phyloP scores from a whole-genome alignment of 129 eudicot genomes.

The Flaveria sonorensis region DNA sequence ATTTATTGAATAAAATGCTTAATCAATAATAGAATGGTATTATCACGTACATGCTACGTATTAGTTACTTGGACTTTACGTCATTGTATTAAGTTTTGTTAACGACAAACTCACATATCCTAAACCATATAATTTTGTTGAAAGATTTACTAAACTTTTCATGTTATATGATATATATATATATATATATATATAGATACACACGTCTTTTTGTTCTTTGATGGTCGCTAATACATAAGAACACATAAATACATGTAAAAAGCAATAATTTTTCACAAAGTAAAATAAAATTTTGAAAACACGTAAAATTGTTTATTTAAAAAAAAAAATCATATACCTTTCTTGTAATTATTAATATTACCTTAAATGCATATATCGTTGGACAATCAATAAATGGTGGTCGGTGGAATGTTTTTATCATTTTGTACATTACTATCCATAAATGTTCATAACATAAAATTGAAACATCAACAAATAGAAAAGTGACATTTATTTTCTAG shows the following conservation, averaged over 20 bases:
- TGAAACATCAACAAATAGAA: neutral
- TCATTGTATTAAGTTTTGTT: no score
- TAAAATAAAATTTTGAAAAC: neutral
- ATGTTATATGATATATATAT: no score
- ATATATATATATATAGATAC: no score
- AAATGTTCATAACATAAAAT: neutral
- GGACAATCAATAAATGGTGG: slow-evolving; percentile 22
- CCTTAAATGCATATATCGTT: neutral
- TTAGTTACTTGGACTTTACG: no score
- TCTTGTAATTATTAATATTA: neutral
- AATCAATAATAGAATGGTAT: neutral
- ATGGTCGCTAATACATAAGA: neutral
- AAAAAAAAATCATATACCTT: no score
- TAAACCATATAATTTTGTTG: no score
- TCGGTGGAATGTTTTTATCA: slow-evolving; percentile 18
- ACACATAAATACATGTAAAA: neutral
- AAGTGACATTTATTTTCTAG: neutral
- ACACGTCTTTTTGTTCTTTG: neutral
- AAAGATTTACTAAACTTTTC: no score
- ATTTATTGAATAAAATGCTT: neutral
- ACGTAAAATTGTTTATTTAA: neutral
- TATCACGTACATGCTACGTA: no score
- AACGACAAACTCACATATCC: no score
- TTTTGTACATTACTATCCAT: neutral
- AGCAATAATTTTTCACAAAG: neutral